Percentiles rank a stretch among this genome's conserved stretches.
These are phyloP conservation scores for Cyberlindnera sargentensis DNA, from an alignment of 805 yeast species.

Conservation along the genomic window DNA sequence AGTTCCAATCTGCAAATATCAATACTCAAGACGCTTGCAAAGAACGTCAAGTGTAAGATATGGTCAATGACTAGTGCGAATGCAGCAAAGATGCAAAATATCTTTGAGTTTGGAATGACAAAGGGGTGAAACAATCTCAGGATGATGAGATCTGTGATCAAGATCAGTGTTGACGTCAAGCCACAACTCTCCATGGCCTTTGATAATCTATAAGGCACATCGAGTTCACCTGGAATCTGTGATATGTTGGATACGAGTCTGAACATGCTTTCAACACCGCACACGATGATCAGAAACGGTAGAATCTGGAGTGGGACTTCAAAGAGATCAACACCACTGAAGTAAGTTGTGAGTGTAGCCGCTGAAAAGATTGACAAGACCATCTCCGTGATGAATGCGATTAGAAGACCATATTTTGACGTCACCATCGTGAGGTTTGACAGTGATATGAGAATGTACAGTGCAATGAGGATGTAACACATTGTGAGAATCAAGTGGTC, in stretches of 20 bases:
- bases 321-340: conserved; percentile 28
- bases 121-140: conserved; percentile 24
- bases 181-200: conserved; percentile 31
- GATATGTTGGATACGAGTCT: conserved; percentile 36
- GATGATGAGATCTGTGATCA: conserved; percentile 22
- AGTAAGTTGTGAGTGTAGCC: conserved; percentile 33
- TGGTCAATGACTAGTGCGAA: conserved; percentile 52
- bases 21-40: conserved; percentile 57
- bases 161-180: conserved; percentile 31
- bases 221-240: conserved; percentile 34
- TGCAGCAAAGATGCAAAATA: conserved; percentile 39
- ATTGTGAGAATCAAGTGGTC: conserved; percentile 22
- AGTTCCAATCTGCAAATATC: conserved; percentile 61
- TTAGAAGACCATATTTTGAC: conserved; percentile 38
- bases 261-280: conserved; percentile 42
- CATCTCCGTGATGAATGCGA: conserved; percentile 37
- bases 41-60: conserved; percentile 53
- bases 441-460: conserved; percentile 32
- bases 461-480: conserved; percentile 23
- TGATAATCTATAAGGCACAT: conserved; percentile 32
- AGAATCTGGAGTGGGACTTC: conserved; percentile 35
- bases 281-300: conserved; percentile 34
- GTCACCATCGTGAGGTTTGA: conserved; percentile 35
- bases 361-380: conserved; percentile 34
- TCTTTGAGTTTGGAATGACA: conserved; percentile 28